Base-by-base conservation (phyloP, 2,329 filamentous ascomycete species). In the Diaporthe sp. region DNA sequence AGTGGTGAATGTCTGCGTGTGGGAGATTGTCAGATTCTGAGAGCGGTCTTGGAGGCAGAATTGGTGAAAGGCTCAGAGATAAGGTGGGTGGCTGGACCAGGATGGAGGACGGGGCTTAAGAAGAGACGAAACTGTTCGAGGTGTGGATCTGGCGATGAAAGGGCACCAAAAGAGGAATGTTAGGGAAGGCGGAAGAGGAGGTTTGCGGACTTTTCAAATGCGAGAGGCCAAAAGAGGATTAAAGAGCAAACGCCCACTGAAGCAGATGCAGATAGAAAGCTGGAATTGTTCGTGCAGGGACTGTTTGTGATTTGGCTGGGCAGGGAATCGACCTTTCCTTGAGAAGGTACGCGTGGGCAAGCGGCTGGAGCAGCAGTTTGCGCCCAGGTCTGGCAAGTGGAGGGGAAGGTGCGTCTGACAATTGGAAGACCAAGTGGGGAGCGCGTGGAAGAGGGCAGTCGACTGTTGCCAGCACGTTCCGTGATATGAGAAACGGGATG, bases 1-100 rank as follows among this genome's bases (percentile, higher is more conserved):
- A 4, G 15, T 25, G 49, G 44, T n/a, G 3, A 7, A 13, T 49
- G 39, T 73, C 60, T 75, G 60, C n/a, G 60, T 12, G 60, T n/a
- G 34, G 55, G 47, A 53, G n/a, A 3, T 13, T n/a, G 37, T 76
- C 37, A 72, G 68, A 65, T 4, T 65, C 42, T 75, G 58, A n/a
- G 20, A 44, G 13, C 22, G 34, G 10, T 20, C 6, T 34, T 25
- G 58, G n/a, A n/a, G 17, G 37, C 28, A 34, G 42, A 31, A 42
- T 17, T 34, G 25, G 2, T 6, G 28, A 42, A 17, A 8, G 37
- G 22, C 1, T 25, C 22, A 60, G 51, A 51, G n/a, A 37, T 34
- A 37, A 1, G 13, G 8, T 53, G 34, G 12, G 9, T 12, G 34
- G 22, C 13, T 25, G 31, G 13, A 7, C 5, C 20, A 12, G 31